These are phyloP conservation scores for Picea mariana DNA, from an alignment of 83 land plant genomes.

Conservation along the genomic window DNA sequence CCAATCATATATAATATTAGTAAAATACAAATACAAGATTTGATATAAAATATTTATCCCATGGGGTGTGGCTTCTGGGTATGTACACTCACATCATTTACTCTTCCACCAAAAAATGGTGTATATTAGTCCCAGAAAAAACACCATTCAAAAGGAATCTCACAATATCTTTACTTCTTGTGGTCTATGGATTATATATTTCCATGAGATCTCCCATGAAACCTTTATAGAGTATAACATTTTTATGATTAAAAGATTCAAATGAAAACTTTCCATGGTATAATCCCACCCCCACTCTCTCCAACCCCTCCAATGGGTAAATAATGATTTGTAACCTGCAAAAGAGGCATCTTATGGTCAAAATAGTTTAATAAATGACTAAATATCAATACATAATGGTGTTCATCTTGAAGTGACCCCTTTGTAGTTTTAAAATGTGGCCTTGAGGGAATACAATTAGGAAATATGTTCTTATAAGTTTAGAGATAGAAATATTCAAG, in stretches of 20 bases:
- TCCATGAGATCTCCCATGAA: constrained; percentile 50
- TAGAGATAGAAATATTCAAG: neutral
- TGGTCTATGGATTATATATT: constrained; percentile 80
- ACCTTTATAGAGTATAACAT: constrained; percentile 54
- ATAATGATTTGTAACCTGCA: constrained; percentile 48
- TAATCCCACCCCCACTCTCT: constrained; percentile 64
- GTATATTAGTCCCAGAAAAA: constrained; percentile 38
- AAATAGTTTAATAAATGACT: neutral
- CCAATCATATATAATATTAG: too few relatives aligned
- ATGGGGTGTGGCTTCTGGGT: too few relatives aligned
- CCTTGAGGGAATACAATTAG: neutral
- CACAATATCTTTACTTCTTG: constrained; percentile 37
- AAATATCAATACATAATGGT: neutral
- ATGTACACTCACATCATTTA: too few relatives aligned
- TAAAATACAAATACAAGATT: too few relatives aligned
- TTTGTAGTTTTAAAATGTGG: neutral
- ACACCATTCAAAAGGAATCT: constrained; percentile 45
- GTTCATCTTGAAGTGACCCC: neutral
- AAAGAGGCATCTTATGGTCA: neutral
- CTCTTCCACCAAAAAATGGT: constrained; percentile 37
- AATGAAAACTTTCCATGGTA: constrained; percentile 86
- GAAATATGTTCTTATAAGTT: neutral
- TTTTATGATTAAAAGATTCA: constrained; percentile 85
- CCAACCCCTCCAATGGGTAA: constrained; percentile 78
- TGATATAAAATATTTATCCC: too few relatives aligned